Evolutionary conservation across 305 asterid genomes (phyloP), one percentile per base, ranked within the genome.

Genomic region (Solanum hybrid): DNA sequence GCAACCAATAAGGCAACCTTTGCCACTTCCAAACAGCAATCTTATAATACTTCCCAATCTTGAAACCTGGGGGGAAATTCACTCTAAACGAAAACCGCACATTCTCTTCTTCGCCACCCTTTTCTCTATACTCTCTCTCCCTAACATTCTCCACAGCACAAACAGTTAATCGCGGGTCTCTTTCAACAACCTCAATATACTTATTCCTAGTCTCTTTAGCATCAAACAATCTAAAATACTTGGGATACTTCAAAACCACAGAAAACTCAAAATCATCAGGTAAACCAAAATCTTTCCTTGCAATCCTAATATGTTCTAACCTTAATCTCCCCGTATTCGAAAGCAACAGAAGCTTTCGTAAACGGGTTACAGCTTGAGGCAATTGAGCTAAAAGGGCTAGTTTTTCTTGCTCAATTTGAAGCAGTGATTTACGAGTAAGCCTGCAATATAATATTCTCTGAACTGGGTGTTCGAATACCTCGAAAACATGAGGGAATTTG

Each of bases 1-100:
- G 99, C 10, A 98, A 97, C 98, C 99, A 97, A 88, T 97, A 97
- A 9, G 99, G 99, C 90, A 96, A 88, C 93, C 98, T 95, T 93
- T 97, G 98, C 99, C 99, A 96, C 81, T 97, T 96, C 31, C 99
- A 96, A 46, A 97, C 94, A 4, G 98, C 98, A 64, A 96, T 97
- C 93, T 93, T 96, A 91, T 93, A 95, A 90, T 95, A 95, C 94
- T 95, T 97, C 20, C 98, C 98, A 40, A 95, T 94, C 95, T 95
- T 97, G 80, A 96, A 97, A 42, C 98, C 98, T 0, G 98, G 99
- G 31, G 31, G 99, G n/a, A 97, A 97, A 94, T 95, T 95, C 88
- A 96, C 94, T 0, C 92, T 90, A 80, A 97, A 97, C 3, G 98
- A 93, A 87, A 97, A 96, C 46, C 99, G 92, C 51, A 96, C 93